Conservation (phyloP, 2,329 filamentous ascomycete species). For the Madurella fahalii region DNA sequence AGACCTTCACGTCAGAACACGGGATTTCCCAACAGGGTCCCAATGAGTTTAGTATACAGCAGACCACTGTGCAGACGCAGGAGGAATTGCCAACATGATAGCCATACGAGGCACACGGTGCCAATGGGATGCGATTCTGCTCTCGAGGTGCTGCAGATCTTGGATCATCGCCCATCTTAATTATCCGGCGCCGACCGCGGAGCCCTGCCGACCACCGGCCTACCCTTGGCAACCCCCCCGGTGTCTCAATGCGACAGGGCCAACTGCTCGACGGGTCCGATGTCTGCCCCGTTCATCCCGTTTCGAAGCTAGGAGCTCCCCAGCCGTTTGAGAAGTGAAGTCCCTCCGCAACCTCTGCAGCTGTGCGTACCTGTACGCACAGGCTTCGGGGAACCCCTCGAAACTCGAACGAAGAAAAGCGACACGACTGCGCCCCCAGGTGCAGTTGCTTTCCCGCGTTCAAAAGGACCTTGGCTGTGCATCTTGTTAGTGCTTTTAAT, state of each 20-base stretch:
- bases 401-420: not conserved
- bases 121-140: no score
- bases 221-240: no score
- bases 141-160: no score
- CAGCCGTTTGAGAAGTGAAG: conserved; percentile 7
- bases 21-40: no score
- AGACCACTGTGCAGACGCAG: no score
- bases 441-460: not conserved
- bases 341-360: not conserved
- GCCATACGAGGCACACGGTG: no score
- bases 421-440: conserved; percentile 2
- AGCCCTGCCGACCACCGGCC: not conserved
- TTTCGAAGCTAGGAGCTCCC: not conserved
- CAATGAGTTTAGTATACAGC: no score
- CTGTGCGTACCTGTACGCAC: conserved; percentile 5
- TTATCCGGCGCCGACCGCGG: not conserved
- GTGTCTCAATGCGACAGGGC: not conserved
- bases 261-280: no score
- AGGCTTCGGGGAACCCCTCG: conserved; percentile 2
- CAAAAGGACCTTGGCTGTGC: conserved; percentile 1
- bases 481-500: not conserved
- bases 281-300: not conserved
- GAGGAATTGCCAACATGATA: no score
- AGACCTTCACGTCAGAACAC: no score
- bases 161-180: not conserved